Conservation (phyloP, 371 early-diverging fungal species). For the Mortierella sp. region DNA sequence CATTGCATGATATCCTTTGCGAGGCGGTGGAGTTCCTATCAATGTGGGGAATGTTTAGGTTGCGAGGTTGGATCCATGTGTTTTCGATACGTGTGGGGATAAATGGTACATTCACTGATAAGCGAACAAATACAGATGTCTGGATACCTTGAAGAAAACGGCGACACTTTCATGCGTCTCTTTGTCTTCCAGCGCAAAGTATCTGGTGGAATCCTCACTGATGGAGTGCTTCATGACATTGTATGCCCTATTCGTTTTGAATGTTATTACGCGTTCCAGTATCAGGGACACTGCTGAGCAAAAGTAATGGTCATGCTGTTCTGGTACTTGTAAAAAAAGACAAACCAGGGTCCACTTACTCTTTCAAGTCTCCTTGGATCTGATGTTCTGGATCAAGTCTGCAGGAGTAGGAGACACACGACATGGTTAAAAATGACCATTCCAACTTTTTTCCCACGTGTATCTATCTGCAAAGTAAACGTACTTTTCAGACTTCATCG, state of each 20-base stretch:
- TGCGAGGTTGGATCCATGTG: not conserved
- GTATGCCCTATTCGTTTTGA: constrained; percentile 57
- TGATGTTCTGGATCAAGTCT: constrained; percentile 67
- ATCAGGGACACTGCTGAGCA: too few species aligned
- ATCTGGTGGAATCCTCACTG: constrained; percentile 44
- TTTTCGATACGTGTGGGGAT: not conserved
- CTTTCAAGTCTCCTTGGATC: constrained; percentile 71
- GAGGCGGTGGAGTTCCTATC: constrained; percentile 60
- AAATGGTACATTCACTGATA: too few species aligned
- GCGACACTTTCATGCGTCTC: constrained; percentile 13
- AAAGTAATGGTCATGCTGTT: too few species aligned
- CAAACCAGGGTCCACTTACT: too few species aligned
- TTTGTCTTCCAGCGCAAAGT: constrained; percentile 27
- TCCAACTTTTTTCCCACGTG: too few species aligned
- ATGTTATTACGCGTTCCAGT: too few species aligned
- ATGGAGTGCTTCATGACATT: constrained; percentile 64
- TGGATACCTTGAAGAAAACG: constrained; percentile 31
- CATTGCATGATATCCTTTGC: constrained; percentile 63
- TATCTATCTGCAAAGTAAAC: constrained; percentile 7
- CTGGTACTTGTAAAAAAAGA: too few species aligned
- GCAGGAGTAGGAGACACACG: constrained; percentile 19
- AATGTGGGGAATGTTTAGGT: not conserved
- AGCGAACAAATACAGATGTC: not conserved
- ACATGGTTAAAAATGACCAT: too few species aligned
- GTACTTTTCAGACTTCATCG: constrained; percentile 60